These are phyloP conservation scores for Ceratobasidium sp. DNA, from an alignment of 1,284 basidiomycete species.

Conservation along the genomic window DNA sequence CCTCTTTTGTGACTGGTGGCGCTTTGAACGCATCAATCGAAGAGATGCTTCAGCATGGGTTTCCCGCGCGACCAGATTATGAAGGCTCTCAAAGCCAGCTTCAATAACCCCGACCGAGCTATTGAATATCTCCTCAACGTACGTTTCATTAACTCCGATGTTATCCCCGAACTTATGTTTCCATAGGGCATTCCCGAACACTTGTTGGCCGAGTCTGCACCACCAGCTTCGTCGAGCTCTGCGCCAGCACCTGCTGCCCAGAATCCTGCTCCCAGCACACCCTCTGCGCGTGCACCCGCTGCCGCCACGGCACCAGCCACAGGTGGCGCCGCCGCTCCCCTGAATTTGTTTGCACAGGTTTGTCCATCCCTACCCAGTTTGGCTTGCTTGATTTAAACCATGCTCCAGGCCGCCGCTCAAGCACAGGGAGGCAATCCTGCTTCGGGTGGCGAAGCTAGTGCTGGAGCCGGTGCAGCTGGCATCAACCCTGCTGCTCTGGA, in stretches of 20 bases:
- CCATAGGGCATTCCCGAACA: slow-evolving; percentile 82
- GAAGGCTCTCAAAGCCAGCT: slow-evolving; percentile 89
- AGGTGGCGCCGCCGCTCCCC: slow-evolving; percentile 22
- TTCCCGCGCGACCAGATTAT: slow-evolving; percentile 87
- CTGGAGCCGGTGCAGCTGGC: slow-evolving; percentile 49
- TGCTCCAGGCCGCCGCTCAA: slow-evolving; percentile 39
- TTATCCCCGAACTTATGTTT: slow-evolving; percentile 13
- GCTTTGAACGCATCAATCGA: slow-evolving; percentile 76
- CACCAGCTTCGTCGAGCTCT: slow-evolving; percentile 49
- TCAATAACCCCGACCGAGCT: slow-evolving; percentile 97
- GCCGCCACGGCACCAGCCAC: slow-evolving; percentile 48
- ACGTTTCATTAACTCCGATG: slow-evolving; percentile 47
- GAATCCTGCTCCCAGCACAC: slow-evolving; percentile 30
- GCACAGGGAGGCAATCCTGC: slow-evolving; percentile 43
- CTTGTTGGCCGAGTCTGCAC: slow-evolving; percentile 59
- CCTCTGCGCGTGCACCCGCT: slow-evolving; percentile 34
- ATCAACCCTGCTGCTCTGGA: slow-evolving; percentile 50
- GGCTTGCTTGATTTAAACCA: not conserved
- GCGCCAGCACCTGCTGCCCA: slow-evolving; percentile 34
- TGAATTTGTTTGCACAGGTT: slow-evolving; percentile 29
- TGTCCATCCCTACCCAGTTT: not conserved
- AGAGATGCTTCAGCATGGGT: slow-evolving; percentile 94
- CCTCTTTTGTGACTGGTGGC: slow-evolving; percentile 74
- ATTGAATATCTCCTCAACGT: slow-evolving; percentile 97
- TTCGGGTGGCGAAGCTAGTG: slow-evolving; percentile 48